A percentile compares a stretch with the other conserved stretches of the same genome.
Conservation (phyloP, 495 filamentous ascomycete species). For the Antarctomyces pellizariae region DNA sequence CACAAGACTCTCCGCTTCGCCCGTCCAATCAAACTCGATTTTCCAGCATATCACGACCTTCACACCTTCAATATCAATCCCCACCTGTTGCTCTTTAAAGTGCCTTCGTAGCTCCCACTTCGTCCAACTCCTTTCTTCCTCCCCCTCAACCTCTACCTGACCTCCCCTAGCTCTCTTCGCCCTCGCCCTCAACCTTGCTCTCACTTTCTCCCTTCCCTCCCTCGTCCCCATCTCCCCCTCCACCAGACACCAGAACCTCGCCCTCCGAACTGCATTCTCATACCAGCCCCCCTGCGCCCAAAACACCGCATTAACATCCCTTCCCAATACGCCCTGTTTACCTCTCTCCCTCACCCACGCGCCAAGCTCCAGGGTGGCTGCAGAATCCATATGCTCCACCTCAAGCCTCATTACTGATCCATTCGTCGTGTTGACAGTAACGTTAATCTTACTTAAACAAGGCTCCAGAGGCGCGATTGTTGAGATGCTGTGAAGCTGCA, state of each 20-base stretch:
- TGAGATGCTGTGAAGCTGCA: conserved; percentile 16
- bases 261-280: conserved; percentile 20
- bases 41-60: conserved; percentile 19
- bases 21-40: conserved; percentile 38
- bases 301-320: conserved; percentile 21
- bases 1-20: conserved; percentile 30
- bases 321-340: conserved; percentile 14
- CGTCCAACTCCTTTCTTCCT: too few species aligned
- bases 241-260: conserved; percentile 21
- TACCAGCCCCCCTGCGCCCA: conserved; percentile 32
- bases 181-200: conserved; percentile 21
- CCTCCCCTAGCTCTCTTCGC: too few species aligned
- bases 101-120: too few species aligned
- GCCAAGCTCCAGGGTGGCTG: conserved; percentile 18
- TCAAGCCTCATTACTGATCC: conserved; percentile 16
- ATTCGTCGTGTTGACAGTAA: conserved; percentile 21
- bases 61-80: too few species aligned
- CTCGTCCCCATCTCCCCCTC: conserved; percentile 16
- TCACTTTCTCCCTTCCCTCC: conserved; percentile 11
- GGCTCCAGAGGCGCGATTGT: conserved; percentile 20
- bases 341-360: conserved; percentile 16
- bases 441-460: conserved; percentile 20
- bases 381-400: conserved; percentile 19
- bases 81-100: too few species aligned
- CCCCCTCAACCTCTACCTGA: too few species aligned